These are phyloP conservation scores for Chytriomyces sp. DNA, from an alignment of 192 early-diverging fungal genomes.

Conservation along the genomic window DNA sequence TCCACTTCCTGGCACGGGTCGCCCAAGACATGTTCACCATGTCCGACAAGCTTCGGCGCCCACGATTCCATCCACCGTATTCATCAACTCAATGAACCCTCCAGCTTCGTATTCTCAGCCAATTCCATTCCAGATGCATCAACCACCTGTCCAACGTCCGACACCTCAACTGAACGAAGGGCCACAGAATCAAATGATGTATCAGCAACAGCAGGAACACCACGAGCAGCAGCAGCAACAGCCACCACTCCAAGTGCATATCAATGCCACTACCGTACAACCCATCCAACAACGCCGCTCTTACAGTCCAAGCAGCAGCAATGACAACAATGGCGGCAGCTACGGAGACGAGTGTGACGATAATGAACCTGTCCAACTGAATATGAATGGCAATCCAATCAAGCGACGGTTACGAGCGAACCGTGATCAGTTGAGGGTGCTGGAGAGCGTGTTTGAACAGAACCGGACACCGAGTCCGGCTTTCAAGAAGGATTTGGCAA, in stretches of 20 bases:
- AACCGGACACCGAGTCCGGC: slow-evolving; percentile 14
- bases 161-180: too few species aligned
- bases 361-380: not conserved
- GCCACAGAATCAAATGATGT: too few species aligned
- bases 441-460: slow-evolving; percentile 29
- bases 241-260: not conserved
- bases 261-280: not conserved
- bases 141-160: not conserved
- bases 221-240: not conserved
- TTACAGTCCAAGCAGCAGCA: not conserved
- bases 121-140: not conserved
- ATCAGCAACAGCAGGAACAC: too few species aligned
- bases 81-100: not conserved
- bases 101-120: not conserved
- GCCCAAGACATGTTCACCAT: not conserved
- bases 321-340: not conserved
- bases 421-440: slow-evolving; percentile 25
- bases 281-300: not conserved
- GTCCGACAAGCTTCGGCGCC: not conserved
- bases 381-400: slow-evolving; percentile 28
- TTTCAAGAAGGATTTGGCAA: slow-evolving; percentile 26
- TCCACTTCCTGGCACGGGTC: not conserved
- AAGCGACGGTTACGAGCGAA: slow-evolving; percentile 29
- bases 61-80: not conserved
- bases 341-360: not conserved